Conservation (phyloP, 805 yeast genomes). For the Sugiyamaella boreocaroliniensis region DNA sequence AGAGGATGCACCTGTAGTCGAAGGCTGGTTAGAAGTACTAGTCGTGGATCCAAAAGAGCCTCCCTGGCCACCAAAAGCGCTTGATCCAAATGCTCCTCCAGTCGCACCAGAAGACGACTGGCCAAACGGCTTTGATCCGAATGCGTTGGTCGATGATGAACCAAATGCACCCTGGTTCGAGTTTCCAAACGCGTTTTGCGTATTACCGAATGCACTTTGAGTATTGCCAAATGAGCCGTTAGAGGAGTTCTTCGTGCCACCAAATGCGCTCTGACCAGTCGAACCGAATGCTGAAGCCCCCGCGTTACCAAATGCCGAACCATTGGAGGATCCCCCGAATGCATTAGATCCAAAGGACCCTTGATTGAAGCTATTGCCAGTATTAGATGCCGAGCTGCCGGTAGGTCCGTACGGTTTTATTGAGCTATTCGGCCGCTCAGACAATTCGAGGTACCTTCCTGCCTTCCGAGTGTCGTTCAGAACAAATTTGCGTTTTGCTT, state of each 20-base stretch:
- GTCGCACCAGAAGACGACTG: neutral
- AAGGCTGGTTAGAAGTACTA: slow-evolving; percentile 1
- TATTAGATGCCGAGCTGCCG: neutral
- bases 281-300: neutral
- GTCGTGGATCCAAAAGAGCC: slow-evolving; percentile 10
- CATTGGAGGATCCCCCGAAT: neutral
- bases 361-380: neutral
- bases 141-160: neutral
- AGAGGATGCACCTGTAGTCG: neutral
- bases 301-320: neutral
- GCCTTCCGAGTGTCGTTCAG: slow-evolving; percentile 41
- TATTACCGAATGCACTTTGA: slow-evolving; percentile 15
- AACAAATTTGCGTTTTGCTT: slow-evolving; percentile 36
- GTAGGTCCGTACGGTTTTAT: slow-evolving; percentile 14
- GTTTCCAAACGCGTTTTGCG: slow-evolving; percentile 11
- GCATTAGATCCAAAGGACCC: neutral
- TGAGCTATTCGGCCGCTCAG: slow-evolving; percentile 27
- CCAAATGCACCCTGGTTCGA: too few species aligned
- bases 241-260: too few species aligned
- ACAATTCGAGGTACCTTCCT: slow-evolving; percentile 49
- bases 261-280: slow-evolving; percentile 18
- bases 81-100: neutral
- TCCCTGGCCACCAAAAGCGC: neutral
- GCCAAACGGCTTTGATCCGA: neutral
- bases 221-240: slow-evolving; percentile 13